A percentile compares a stretch with the other conserved stretches of the same genome.
These are phyloP conservation scores for Phylloporus rhodoxanthus DNA, from an alignment of 768 basidiomycete species.

Conservation along the genomic window DNA sequence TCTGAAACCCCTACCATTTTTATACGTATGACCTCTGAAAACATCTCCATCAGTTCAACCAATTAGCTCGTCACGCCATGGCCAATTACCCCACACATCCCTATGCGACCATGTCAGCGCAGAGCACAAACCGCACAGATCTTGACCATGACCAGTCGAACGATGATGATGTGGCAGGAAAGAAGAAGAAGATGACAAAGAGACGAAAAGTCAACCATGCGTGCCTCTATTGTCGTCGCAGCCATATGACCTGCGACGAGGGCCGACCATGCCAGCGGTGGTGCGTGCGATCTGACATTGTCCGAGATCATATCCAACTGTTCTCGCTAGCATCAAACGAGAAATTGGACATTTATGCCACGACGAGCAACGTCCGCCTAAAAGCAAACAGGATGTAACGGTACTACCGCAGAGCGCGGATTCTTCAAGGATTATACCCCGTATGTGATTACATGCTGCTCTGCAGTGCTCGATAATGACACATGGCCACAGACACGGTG, in stretches of 20 bases:
- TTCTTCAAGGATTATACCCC: constrained; percentile 29
- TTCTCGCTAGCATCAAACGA: constrained; percentile 73
- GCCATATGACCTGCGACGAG: constrained; percentile 91
- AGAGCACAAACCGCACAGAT: constrained; percentile 10
- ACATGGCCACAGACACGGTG: constrained; percentile 16
- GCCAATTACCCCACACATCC: constrained; percentile 26
- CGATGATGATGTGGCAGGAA: constrained; percentile 29
- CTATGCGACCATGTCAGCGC: constrained; percentile 20
- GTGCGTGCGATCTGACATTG: constrained; percentile 44
- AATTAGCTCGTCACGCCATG: constrained; percentile 14
- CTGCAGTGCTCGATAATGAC: background rate
- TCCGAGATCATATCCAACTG: background rate
- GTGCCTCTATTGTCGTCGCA: constrained; percentile 86
- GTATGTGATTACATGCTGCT: constrained; percentile 9
- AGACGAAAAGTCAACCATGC: constrained; percentile 88
- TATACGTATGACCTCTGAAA: constrained; percentile 16
- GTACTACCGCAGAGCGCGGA: constrained; percentile 26
- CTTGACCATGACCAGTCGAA: constrained; percentile 28
- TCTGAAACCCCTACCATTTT: constrained; percentile 24
- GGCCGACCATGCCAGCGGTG: constrained; percentile 89
- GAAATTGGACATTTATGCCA: constrained; percentile 94
- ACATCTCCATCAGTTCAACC: constrained; percentile 4
- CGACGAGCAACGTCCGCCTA: constrained; percentile 65
- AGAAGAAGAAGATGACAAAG: constrained; percentile 47
- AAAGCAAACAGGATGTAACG: constrained; percentile 39